Percentiles rank a stretch among this genome's conserved stretches.
phyloP scores from a whole-genome alignment of 2,329 filamentous ascomycete genomes.

The Malbranchea cinnamomea region DNA sequence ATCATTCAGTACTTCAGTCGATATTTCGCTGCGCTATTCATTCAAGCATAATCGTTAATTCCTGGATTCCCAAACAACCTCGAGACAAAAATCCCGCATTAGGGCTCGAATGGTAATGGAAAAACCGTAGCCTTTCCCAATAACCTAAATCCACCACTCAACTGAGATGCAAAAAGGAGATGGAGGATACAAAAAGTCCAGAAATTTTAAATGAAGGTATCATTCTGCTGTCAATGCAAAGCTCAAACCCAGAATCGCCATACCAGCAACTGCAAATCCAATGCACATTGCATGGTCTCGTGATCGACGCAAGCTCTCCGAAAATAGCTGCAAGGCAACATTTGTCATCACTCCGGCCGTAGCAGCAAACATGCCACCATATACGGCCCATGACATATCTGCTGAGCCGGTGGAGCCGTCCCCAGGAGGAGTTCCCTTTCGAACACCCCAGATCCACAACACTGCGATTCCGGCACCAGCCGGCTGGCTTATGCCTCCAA shows the following conservation, averaged over 20 bases:
- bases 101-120: no score
- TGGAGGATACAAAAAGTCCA: slow-evolving; percentile 1
- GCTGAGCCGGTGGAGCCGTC: slow-evolving; percentile 14
- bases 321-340: slow-evolving; percentile 77
- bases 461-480: slow-evolving; percentile 72
- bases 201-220: background rate
- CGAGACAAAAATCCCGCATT: no score
- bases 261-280: slow-evolving; percentile 38
- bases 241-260: slow-evolving; percentile 74
- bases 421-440: slow-evolving; percentile 19
- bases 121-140: no score
- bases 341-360: slow-evolving; percentile 94
- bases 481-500: slow-evolving; percentile 80
- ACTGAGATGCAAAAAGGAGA: no score
- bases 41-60: no score
- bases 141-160: no score
- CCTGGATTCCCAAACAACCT: no score
- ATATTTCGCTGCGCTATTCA: no score
- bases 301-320: slow-evolving; percentile 69
- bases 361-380: slow-evolving; percentile 58
- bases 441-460: slow-evolving; percentile 66
- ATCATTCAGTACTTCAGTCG: no score
- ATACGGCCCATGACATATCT: slow-evolving; percentile 38
- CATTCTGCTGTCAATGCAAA: slow-evolving; percentile 58
- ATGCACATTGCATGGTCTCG: slow-evolving; percentile 24